phyloP scores from a whole-genome alignment of 2,329 filamentous ascomycete genomes.

The Boeremia exigua region DNA sequence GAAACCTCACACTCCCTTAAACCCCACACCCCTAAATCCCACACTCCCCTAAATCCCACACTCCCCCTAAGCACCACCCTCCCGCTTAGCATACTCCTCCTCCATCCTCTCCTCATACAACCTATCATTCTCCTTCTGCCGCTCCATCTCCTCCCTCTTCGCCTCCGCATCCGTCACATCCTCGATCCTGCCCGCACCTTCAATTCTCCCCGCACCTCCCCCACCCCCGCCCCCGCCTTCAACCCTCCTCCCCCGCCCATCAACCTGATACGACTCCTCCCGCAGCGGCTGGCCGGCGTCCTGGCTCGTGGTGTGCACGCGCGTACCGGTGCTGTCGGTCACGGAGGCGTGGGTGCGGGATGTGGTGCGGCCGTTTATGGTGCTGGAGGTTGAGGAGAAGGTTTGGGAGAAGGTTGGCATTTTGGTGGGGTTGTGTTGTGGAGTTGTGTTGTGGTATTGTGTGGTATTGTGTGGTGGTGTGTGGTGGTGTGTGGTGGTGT shows the following conservation, averaged over 20 bases:
- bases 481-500: background rate
- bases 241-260: slow-evolving; percentile 28
- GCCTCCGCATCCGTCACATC: slow-evolving; percentile 41
- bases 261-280: slow-evolving; percentile 36
- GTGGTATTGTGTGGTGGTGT: background rate
- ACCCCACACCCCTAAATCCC: too few relatives aligned
- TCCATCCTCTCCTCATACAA: slow-evolving; percentile 50
- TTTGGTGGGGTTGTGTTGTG: slow-evolving; percentile 16
- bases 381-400: slow-evolving; percentile 30
- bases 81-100: slow-evolving; percentile 50
- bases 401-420: slow-evolving; percentile 34
- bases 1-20: too few relatives aligned
- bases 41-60: too few relatives aligned
- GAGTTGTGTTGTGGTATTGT: background rate
- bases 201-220: too few relatives aligned
- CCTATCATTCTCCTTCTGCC: slow-evolving; percentile 43
- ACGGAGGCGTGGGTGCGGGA: slow-evolving; percentile 33
- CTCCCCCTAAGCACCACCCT: slow-evolving; percentile 43
- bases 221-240: slow-evolving; percentile 14
- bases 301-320: slow-evolving; percentile 32
- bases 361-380: slow-evolving; percentile 38
- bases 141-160: too few relatives aligned
- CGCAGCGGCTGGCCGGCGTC: slow-evolving; percentile 33
- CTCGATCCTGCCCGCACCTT: slow-evolving; percentile 31
- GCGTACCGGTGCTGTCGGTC: slow-evolving; percentile 39